A percentile compares a stretch with the other conserved stretches of the same genome.
phyloP scores from a whole-genome alignment of 805 yeast genomes.

The Candida sphagnicola region DNA sequence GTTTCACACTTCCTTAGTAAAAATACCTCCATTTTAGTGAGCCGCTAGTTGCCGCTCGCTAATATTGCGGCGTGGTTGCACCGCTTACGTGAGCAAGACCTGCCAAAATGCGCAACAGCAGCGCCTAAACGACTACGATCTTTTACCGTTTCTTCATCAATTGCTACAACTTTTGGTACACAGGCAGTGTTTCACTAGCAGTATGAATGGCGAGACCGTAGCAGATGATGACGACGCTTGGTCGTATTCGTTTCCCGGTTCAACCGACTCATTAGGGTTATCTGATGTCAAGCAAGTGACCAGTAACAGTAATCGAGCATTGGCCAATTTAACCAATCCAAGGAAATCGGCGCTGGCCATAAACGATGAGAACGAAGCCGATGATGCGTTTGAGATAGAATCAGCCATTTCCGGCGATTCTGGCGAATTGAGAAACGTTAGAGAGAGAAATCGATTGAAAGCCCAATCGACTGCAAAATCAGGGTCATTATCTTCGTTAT shows the following conservation, averaged over 20 bases:
- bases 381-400: neutral
- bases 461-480: conserved; percentile 1
- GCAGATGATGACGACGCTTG: conserved; percentile 40
- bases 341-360: neutral
- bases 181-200: neutral
- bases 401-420: conserved; percentile 2
- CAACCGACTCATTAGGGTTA: conserved; percentile 16
- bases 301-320: neutral
- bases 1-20: no score
- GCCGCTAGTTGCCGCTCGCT: no score
- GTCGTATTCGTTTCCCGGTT: conserved; percentile 38
- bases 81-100: no score
- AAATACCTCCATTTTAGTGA: no score
- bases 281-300: neutral
- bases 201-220: conserved; percentile 1
- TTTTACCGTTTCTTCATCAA: no score
- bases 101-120: no score
- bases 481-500: conserved; percentile 15
- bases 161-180: neutral
- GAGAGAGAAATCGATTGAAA: neutral
- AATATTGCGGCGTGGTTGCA: no score
- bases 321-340: no score
- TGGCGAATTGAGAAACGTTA: neutral
- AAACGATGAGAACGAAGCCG: conserved; percentile 1
- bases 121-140: neutral